These are phyloP conservation scores for Globisporangium orthogonon DNA, from an alignment of 352 stramenopile genomes.

Conservation along the genomic window DNA sequence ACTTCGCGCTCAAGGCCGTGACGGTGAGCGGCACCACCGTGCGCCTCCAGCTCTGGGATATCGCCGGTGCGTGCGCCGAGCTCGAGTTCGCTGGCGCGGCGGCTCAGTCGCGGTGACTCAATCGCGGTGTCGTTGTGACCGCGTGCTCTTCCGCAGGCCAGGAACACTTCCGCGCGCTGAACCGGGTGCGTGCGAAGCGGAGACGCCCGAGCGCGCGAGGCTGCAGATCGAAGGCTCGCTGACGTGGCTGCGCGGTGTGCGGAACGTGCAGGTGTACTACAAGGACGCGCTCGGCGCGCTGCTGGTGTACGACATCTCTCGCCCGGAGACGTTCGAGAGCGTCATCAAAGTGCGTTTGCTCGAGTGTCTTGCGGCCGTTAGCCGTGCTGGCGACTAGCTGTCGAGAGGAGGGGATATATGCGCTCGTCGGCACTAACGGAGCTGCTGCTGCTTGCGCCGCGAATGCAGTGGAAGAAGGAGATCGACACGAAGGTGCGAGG, in stretches of 20 bases:
- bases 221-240: too few relatives aligned
- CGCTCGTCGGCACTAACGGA: not conserved
- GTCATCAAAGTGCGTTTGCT: constrained; percentile 56
- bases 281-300: constrained; percentile 88
- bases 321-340: constrained; percentile 89
- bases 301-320: constrained; percentile 91
- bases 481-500: constrained; percentile 91
- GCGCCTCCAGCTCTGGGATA: constrained; percentile 92
- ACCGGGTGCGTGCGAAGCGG: constrained; percentile 36
- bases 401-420: too few relatives aligned
- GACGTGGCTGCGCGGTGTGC: not conserved
- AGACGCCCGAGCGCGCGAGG: too few relatives aligned
- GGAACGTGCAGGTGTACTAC: constrained; percentile 81
- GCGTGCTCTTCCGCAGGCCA: constrained; percentile 36
- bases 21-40: constrained; percentile 84
- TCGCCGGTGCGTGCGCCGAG: constrained; percentile 66
- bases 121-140: not conserved
- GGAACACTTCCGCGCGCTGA: constrained; percentile 92
- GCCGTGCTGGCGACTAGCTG: not conserved
- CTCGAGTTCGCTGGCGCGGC: too few relatives aligned
- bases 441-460: not conserved
- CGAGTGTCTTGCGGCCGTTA: too few relatives aligned
- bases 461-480: constrained; percentile 88
- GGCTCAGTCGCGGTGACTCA: not conserved
- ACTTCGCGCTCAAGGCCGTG: constrained; percentile 90